Evolutionary conservation across 2,329 filamentous ascomycete genomes (phyloP), one percentile per base, ranked within the genome.

Genomic region (Cadophora sp.): DNA sequence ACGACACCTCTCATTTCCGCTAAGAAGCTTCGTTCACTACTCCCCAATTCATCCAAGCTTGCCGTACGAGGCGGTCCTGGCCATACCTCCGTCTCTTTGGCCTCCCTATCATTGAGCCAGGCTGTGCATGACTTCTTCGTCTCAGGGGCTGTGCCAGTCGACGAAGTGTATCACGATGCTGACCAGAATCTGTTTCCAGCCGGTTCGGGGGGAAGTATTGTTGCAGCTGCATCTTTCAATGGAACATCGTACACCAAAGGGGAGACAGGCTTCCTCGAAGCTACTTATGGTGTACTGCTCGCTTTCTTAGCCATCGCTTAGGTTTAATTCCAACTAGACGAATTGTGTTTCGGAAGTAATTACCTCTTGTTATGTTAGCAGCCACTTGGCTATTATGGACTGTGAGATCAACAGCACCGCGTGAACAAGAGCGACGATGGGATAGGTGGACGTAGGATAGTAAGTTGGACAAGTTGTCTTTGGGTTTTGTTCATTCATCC

Each of bases 1-100:
- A 59, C 50, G 4, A 71, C 69, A 14, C 69, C 69, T 30, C 66
- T 71, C 3, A 41, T 65, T 8, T 68, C 66, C 3, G 68, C 69
- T 3, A 53, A 62, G 45, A 55, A 62, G 16, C 64, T 71, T 2
- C 59, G 69, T 18, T 39, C 24, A 1, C 24, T 71, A 22, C 66
- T 70, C 30, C 66, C 68, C 1, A 59, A 47, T 11, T 71, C 69
- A n/a, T 68, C 66, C 2, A 56, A 30, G 11, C 60, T 71, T 45
- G 69, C 66, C 4, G 45, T 65, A 6, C 51, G 69, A 14, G 64
- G 62, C 7, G 69, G 69, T 14, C 41, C 59, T 14, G 69, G 69
- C 13, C 69, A 71, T 48, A 71, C 68, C 41, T 47, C 66, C 45
- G 36, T 61, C 18, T 56, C 58, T 14, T n/a, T 47, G 33, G 64